Evolutionary conservation across 2,329 filamentous ascomycete species (phyloP), one percentile per base, ranked within the genome.

Genomic region (Cucurbitaria berberidis): DNA sequence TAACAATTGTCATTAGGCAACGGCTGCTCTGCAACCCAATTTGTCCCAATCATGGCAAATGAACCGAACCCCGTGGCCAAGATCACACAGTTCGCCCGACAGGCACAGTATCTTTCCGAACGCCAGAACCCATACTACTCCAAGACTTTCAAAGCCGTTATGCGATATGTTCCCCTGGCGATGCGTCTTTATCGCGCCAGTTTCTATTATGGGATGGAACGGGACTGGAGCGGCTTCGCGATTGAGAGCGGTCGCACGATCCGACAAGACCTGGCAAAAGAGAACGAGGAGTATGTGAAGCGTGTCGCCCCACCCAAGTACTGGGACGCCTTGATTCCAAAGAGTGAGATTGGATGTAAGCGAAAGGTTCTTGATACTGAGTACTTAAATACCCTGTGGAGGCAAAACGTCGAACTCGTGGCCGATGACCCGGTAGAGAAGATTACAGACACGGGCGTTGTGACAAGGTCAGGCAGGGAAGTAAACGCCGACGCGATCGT

Each of bases 21-120:
- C 51, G 78, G 79, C 32, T 81, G 78, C 57, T 77, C 74, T 44
- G 80, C 79, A 6, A 80, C 79, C 0, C 79, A 81, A 59, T 79
- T 81, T 35, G 75, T 81, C 1, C 80, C 79, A 3, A 74, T 78
- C 30, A 73, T 81, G 64, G 74, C 74, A 15, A 63, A 67, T 27
- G 68, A 68, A n/a, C 63, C 68, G 2, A 62, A 60, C 11, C 67
- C 74, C 4, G 78, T 74, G 9, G 73, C 67, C 18, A 74, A 71
- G 21, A 67, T 81, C 19, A 78, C 75, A 0, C 80, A 83, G 43
- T 82, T 83, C 57, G 76, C 70, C n/a, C 77, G 80, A 8, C 80
- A 82, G 64, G 69, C 81, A 4, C 81, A 83, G 53, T 83, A 78
- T 69, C 69, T 83, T 1, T 70, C 76, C 2, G 76, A 79, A 42